Evolutionary conservation across 805 yeast genomes (phyloP), one percentile per base, ranked within the genome.

Genomic region (Grigorovia jiainica): DNA sequence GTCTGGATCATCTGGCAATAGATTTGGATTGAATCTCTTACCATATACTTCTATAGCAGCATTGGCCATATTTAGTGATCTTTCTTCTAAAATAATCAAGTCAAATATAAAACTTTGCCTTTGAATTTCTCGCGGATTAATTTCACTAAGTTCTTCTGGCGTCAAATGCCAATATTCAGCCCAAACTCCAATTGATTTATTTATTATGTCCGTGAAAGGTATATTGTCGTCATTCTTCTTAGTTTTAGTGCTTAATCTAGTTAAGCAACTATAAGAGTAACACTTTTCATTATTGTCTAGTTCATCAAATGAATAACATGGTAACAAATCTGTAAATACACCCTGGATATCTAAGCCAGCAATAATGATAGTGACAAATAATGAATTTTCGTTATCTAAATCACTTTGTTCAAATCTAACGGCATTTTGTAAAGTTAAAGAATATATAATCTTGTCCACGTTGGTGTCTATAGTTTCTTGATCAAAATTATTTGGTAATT

Each of bases 71-170:
- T 75, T 77, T 19, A 84, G 71, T 40, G 81, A 82, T 15, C 76
- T 71, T 51, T 81, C 85, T 49, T 85, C 95, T 37, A 78, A 73
- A 43, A 77, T 68, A 23, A 86, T 75, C 38, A 85, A 63, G 55
- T 86, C 95, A 60, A 82, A 87, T 4, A 84, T 72, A 43, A 79
- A 77, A 43, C 85, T 79, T 56, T 86, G 95, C 30, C 77, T 69
- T 51, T 76, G 76, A n/a, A 78, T 67, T 42, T 76, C 75, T 9
- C 61, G 58, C 9, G 71, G 70, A 40, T 71, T 77, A 7, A 75
- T 62, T n/a, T 66, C 71, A 17, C 67, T 57, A 21, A 79, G 54
- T 38, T 78, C 81, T 19, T 73, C 76, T 3, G 70, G 68, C 0
- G 79, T 67, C 11, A 80, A 49, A 38, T 74, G 70, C 87, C 86